Base-by-base conservation (phyloP, 805 yeast genomes). In the Citeromyces nyonsensis region DNA sequence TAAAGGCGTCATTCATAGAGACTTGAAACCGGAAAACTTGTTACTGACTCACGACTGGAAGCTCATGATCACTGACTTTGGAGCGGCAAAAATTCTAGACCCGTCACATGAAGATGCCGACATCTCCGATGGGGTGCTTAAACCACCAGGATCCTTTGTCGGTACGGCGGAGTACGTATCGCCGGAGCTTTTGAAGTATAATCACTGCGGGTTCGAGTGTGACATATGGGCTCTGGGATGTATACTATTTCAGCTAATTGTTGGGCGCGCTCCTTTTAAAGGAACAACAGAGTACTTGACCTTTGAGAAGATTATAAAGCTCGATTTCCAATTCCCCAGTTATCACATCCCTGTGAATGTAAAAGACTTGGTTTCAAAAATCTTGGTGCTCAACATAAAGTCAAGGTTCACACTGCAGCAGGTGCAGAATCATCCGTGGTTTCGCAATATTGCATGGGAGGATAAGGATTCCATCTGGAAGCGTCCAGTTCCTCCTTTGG, bases 101-200 rank as follows among this genome's bases (percentile, higher is more conserved):
- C 51, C 47, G n/a, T 62, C 55, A 20, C 57, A 50, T 25, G 55
- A 61, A 10, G n/a, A 29, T 14, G 26, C 31, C 13, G n/a, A 12
- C 30, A 28, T 5, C 8, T 29, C 13, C 15, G 12, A 15, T 5
- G n/a, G n/a, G 10, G 24, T 5, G 4, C 13, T 20, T 15, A 8
- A 15, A 9, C 11, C 26, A n/a, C 11, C 32, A 18, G 80, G 82
- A 5, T 85, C 96, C 0, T 91, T 88, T 59, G 97, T 88, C 3
- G 98, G 98, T 0, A 88, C 98, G 1, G 97, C 97, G 0, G 96
- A 86, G 48, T 86, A 86, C 47, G 95, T 91, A 3, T 77, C 94
- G 0, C 98, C 97, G 0, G 98, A 91, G 51, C 57, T 91, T 27
- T 59, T 91, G 31, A 67, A 74, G 31, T 64, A 69, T 44, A 91